These are phyloP conservation scores for Talaromyces trachyspermus DNA, from an alignment of 495 filamentous ascomycete genomes.

Conservation along the genomic window DNA sequence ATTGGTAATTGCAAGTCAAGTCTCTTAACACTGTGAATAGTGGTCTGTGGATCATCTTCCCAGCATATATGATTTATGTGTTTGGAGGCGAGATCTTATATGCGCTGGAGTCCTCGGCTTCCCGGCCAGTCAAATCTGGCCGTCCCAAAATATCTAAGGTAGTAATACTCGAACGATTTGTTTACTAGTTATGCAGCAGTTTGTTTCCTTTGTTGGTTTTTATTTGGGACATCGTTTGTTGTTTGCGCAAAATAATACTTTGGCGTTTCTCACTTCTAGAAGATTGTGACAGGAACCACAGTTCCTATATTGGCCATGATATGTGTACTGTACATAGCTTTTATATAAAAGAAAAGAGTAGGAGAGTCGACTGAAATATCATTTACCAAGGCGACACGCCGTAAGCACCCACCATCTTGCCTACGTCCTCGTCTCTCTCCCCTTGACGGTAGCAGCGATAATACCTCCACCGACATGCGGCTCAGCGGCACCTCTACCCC, in stretches of 20 bases:
- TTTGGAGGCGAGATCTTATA: constrained; percentile 64
- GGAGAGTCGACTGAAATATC: not conserved
- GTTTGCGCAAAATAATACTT: too few species aligned
- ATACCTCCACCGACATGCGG: constrained; percentile 19
- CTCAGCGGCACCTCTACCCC: constrained; percentile 18
- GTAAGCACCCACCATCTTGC: constrained; percentile 19
- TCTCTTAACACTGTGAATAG: constrained; percentile 33
- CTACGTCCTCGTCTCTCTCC: constrained; percentile 23
- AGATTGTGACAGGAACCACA: too few species aligned
- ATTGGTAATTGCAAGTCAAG: too few species aligned
- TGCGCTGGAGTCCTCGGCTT: constrained; percentile 49
- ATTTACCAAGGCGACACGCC: constrained; percentile 17
- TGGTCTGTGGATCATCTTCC: constrained; percentile 71
- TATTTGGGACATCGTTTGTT: not conserved
- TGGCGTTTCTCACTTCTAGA: too few species aligned
- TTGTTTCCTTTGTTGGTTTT: not conserved
- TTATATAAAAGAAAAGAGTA: not conserved
- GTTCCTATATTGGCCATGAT: too few species aligned
- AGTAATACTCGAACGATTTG: not conserved
- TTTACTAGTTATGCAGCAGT: not conserved
- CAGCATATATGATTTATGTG: constrained; percentile 60
- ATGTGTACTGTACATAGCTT: not conserved
- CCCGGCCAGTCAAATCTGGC: constrained; percentile 21
- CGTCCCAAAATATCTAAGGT: constrained; percentile 28
- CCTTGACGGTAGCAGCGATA: constrained; percentile 20